phyloP scores from a whole-genome alignment of 768 basidiomycete genomes.

The Hypholoma sublateritium region DNA sequence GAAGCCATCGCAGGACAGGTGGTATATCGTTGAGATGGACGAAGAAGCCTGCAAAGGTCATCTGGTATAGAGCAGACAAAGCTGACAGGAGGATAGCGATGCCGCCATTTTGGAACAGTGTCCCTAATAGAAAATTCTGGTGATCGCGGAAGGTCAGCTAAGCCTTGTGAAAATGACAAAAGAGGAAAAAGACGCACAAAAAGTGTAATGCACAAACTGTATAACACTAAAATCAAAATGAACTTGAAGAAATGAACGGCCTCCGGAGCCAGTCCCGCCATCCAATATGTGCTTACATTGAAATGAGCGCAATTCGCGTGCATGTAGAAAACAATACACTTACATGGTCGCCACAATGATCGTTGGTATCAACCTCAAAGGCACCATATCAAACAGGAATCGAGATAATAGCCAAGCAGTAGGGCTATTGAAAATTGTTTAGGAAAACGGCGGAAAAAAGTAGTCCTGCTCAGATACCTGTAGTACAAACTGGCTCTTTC shows the following conservation, averaged over 20 bases:
- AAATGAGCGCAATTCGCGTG: not conserved
- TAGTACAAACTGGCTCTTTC: slow-evolving; percentile 88
- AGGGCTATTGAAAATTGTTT: slow-evolving; percentile 46
- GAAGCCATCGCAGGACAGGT: slow-evolving; percentile 89
- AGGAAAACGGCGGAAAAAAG: slow-evolving; percentile 1
- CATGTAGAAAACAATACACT: slow-evolving; percentile 24
- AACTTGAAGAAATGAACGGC: slow-evolving; percentile 93
- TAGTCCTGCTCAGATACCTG: slow-evolving; percentile 44
- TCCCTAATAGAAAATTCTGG: slow-evolving; percentile 89
- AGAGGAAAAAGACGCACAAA: slow-evolving; percentile 52
- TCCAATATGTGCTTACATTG: slow-evolving; percentile 78
- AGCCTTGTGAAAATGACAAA: no score
- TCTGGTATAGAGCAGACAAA: slow-evolving; percentile 72
- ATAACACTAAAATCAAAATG: slow-evolving; percentile 84
- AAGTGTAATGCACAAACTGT: slow-evolving; percentile 81
- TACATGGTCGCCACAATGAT: slow-evolving; percentile 85
- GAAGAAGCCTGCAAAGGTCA: slow-evolving; percentile 93
- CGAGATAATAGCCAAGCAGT: slow-evolving; percentile 90
- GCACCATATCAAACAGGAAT: slow-evolving; percentile 86
- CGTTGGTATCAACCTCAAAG: slow-evolving; percentile 85
- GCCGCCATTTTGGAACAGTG: slow-evolving; percentile 81
- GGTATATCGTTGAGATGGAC: slow-evolving; percentile 85
- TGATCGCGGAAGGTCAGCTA: not conserved
- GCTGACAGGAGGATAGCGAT: slow-evolving; percentile 89
- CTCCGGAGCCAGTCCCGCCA: slow-evolving; percentile 84